These are phyloP conservation scores for Phyllosticta citriasiana DNA, from an alignment of 2,329 filamentous ascomycete genomes.

Conservation along the genomic window DNA sequence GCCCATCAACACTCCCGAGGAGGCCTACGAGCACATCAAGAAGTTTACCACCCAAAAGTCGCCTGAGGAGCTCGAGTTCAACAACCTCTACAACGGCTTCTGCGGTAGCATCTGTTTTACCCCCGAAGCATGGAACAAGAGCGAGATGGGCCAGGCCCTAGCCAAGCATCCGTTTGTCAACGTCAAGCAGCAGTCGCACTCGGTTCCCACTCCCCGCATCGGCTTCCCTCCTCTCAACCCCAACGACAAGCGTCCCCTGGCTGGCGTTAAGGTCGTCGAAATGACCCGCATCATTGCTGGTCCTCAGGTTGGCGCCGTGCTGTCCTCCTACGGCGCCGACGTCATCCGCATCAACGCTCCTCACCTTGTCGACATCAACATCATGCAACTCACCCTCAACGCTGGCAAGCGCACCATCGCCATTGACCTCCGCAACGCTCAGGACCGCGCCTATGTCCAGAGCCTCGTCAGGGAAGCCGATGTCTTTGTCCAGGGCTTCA, in stretches of 20 bases:
- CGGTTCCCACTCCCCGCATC: conserved; percentile 22
- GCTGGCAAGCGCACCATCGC: conserved; percentile 39
- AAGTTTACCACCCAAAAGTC: conserved; percentile 17
- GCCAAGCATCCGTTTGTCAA: conserved; percentile 36
- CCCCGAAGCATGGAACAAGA: conserved; percentile 35
- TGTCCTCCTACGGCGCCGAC: conserved; percentile 37
- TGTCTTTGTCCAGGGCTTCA: conserved; percentile 46
- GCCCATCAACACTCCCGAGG: conserved; percentile 18
- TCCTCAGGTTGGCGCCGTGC: conserved; percentile 31
- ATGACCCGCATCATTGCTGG: conserved; percentile 37
- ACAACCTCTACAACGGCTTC: conserved; percentile 32
- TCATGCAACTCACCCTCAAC: conserved; percentile 33
- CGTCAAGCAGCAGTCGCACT: conserved; percentile 23
- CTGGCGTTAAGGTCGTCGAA: conserved; percentile 31
- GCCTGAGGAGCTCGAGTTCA: conserved; percentile 34
- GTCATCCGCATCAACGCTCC: conserved; percentile 38
- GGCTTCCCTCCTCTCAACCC: conserved; percentile 23
- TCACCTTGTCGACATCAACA: conserved; percentile 28
- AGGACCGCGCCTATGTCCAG: conserved; percentile 31
- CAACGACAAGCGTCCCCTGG: conserved; percentile 28
- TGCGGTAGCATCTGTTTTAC: conserved; percentile 38
- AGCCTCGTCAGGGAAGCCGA: conserved; percentile 40
- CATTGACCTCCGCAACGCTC: conserved; percentile 37
- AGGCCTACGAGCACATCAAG: conserved; percentile 11
- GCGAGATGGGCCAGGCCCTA: conserved; percentile 34